Evolutionary conservation across 768 basidiomycete genomes (phyloP), one percentile per base, ranked within the genome.

Genomic region (Scleroderma citrinum): DNA sequence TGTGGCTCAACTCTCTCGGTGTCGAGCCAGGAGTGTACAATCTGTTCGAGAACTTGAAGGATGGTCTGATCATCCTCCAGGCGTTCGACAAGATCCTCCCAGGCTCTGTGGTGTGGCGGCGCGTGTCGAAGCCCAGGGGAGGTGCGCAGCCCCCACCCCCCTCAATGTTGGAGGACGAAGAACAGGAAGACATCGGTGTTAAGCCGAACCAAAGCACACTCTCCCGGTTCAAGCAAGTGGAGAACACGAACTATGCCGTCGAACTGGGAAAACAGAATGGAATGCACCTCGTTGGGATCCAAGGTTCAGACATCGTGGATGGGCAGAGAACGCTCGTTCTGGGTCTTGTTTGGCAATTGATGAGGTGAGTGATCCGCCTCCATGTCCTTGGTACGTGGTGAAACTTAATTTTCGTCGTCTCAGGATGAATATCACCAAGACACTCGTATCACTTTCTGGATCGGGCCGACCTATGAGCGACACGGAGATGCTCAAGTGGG

Each of bases 11-110:
- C 74, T 93, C 91, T 12, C 78, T 99, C 44, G 92, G 90, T 53
- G 96, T 98, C 51, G 94, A 99, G 47, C 96, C 96, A 0, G 86
- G 83, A 39, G 94, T 99, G 14, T 92, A 89, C 76, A 94, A 97
- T 71, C 70, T 99, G 53, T 98, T 97, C 63, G 92, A 98, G 74
- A 88, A 98, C 64, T 69, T 99, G 63, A 89, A 86, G 64, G 94
- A 97, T 64, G 96, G 96, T 1, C 67, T 92, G 49, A 66, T 92
- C 59, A 87, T 99, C 50, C 77, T 98, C 3, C 93, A 97, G 71
- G 94, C 94, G 13, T 98, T 96, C 61, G 95, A 99, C 72, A 97
- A 92, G 73, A 81, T 98, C 60, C 69, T 86, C 3, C 96, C 95
- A 0, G 92, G 93, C 7, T 85, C 82, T 19, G 96, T 99, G 46